Percentiles rank a stretch among this genome's conserved stretches.
Conservation (phyloP, 495 filamentous ascomycete species). For the Neurospora africana region DNA sequence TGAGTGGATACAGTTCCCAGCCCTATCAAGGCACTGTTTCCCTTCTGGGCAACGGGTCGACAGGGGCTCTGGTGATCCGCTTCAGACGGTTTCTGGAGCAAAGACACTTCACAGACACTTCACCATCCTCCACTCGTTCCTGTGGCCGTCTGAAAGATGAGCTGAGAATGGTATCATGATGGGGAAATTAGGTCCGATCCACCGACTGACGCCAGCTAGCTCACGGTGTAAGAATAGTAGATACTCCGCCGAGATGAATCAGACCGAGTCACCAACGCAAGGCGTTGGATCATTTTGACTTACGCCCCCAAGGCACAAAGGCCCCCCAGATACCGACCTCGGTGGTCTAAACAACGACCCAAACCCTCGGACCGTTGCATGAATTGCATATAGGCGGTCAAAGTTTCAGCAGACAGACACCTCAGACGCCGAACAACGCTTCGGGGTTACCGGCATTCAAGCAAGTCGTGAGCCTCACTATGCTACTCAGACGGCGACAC, state of each 20-base stretch:
- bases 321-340: background rate
- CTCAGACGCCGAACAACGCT: background rate
- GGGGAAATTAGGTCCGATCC: background rate
- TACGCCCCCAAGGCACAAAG: background rate
- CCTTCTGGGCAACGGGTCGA: background rate
- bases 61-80: background rate
- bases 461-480: background rate
- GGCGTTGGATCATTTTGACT: background rate
- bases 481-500: background rate
- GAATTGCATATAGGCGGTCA: background rate
- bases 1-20: background rate
- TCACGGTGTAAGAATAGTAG: background rate
- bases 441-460: background rate
- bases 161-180: background rate
- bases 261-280: background rate
- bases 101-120: background rate
- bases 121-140: background rate
- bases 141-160: background rate
- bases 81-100: background rate
- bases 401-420: background rate
- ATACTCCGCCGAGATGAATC: background rate
- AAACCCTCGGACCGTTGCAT: background rate
- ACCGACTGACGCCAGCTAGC: background rate
- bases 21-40: background rate
- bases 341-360: background rate